Conservation (phyloP, 257 asterid genomes). For the Plantago elongata region DNA sequence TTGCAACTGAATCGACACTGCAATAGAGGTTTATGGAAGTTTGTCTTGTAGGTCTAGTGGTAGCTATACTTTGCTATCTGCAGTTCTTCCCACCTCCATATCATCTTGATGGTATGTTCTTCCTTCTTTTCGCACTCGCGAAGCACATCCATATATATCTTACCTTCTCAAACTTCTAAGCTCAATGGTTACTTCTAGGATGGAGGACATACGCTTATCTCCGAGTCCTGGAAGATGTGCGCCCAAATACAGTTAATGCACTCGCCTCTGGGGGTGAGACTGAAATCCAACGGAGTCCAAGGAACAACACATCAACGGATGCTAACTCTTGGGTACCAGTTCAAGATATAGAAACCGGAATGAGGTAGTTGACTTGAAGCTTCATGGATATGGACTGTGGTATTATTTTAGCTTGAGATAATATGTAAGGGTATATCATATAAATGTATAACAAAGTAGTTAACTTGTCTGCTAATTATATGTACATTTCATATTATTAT, state of each 20-base stretch:
- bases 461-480: not conserved
- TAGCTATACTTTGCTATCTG: conserved; percentile 69
- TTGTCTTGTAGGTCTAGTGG: conserved; percentile 47
- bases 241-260: conserved; percentile 14
- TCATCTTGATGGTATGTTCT: conserved; percentile 48
- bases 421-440: too few species aligned
- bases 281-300: conserved; percentile 32
- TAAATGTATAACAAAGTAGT: too few species aligned
- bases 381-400: not conserved
- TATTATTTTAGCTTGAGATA: not conserved
- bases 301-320: conserved; percentile 25
- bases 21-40: conserved; percentile 1
- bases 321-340: conserved; percentile 22
- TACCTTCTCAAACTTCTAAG: not conserved
- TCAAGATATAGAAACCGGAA: conserved; percentile 62
- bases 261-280: conserved; percentile 23
- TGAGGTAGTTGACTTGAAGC: conserved; percentile 22
- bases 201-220: conserved; percentile 61
- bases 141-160: not conserved
- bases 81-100: conserved; percentile 90
- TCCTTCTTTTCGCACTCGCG: not conserved
- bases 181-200: conserved; percentile 31
- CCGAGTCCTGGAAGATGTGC: conserved; percentile 46
- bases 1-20: too few species aligned
- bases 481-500: not conserved